These are phyloP conservation scores for Cystofilobasidium macerans DNA, from an alignment of 768 basidiomycete genomes.

Conservation along the genomic window DNA sequence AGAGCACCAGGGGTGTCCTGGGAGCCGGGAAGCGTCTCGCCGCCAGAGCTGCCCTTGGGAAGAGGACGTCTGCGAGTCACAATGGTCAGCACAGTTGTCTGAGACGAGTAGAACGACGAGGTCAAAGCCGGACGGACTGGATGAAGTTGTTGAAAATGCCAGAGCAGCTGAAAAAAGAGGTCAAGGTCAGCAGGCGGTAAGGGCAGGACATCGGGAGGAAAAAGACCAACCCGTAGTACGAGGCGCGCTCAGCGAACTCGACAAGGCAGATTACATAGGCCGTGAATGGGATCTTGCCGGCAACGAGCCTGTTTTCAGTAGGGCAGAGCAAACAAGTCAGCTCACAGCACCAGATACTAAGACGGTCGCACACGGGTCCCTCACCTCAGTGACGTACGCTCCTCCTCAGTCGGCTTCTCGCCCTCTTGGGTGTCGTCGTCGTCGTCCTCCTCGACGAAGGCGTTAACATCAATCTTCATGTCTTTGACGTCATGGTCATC, in stretches of 20 bases:
- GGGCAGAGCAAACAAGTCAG: not conserved
- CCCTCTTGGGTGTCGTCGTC: constrained; percentile 8
- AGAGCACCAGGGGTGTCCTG: constrained; percentile 34
- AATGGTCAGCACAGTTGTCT: not conserved
- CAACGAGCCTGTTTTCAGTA: constrained; percentile 24
- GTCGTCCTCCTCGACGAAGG: not conserved
- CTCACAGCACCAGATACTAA: not conserved
- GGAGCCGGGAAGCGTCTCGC: constrained; percentile 32
- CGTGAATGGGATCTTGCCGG: constrained; percentile 31
- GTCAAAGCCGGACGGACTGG: not conserved
- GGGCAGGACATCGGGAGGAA: not conserved
- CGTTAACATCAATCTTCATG: not conserved
- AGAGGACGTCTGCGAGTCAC: constrained; percentile 19
- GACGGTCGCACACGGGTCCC: not conserved
- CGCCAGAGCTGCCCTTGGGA: constrained; percentile 34
- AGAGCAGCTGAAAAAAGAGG: not conserved
- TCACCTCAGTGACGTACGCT: constrained; percentile 2
- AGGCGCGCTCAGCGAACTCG: constrained; percentile 36
- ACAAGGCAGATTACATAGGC: constrained; percentile 38
- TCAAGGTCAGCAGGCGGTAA: not conserved
- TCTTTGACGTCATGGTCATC: not conserved
- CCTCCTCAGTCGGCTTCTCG: constrained; percentile 11
- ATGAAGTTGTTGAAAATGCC: constrained; percentile 35
- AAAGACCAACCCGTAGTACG: not conserved
- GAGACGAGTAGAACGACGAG: constrained; percentile 6